phyloP scores from a whole-genome alignment of 192 early-diverging fungal genomes.

The Linnemannia exigua region DNA sequence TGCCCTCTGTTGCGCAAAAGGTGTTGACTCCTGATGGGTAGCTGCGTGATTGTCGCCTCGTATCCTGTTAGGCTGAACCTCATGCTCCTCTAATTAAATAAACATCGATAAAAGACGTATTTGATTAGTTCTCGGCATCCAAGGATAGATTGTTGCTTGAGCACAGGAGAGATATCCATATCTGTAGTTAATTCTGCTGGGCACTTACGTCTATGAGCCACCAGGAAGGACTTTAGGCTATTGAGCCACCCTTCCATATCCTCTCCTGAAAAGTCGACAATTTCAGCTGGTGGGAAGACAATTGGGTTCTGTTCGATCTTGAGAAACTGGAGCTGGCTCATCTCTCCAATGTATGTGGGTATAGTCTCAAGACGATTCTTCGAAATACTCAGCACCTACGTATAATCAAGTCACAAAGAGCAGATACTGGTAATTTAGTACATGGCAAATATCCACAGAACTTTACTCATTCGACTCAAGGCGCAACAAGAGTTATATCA shows the following conservation, averaged over 20 bases:
- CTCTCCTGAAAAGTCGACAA: constrained; percentile 32
- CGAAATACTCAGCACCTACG: constrained; percentile 56
- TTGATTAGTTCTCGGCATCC: neutral
- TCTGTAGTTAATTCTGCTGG: neutral
- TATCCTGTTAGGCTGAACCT: neutral
- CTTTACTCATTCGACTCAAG: neutral
- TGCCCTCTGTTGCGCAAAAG: neutral
- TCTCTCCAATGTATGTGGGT: constrained; percentile 56
- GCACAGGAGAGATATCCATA: neutral
- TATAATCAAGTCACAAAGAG: neutral
- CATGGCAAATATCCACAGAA: neutral
- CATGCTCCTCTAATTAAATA: constrained; percentile 9
- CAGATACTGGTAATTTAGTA: neutral
- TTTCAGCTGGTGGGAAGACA: constrained; percentile 44
- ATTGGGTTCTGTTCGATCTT: constrained; percentile 60
- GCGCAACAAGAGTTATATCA: neutral
- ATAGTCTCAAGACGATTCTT: constrained; percentile 53
- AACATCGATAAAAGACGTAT: neutral
- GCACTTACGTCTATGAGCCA: constrained; percentile 23
- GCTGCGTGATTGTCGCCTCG: neutral
- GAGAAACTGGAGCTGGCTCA: constrained; percentile 57
- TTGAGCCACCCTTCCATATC: constrained; percentile 48
- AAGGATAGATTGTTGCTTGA: neutral
- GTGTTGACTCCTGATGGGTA: neutral
- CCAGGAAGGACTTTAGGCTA: constrained; percentile 28